Evolutionary conservation across 306 rosid genomes (phyloP).

Genomic region (Quercus ilex): DNA sequence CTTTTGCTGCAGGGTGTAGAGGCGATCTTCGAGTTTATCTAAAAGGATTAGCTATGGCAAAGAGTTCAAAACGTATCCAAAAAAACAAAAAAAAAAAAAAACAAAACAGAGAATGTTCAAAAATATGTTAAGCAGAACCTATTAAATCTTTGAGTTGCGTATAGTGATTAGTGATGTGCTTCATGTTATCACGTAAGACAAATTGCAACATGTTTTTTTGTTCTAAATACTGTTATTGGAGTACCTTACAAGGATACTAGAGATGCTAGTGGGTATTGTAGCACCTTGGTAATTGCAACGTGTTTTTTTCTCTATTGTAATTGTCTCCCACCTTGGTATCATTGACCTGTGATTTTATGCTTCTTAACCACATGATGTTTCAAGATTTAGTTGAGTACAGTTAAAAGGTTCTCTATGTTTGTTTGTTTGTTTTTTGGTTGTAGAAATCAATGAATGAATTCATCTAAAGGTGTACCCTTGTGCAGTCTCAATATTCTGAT

Average conservation of each 20-base stretch:
- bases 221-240: background rate
- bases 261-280: background rate
- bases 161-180: background rate
- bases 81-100: too few relatives aligned
- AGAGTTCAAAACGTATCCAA: background rate
- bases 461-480: too few relatives aligned
- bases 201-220: background rate
- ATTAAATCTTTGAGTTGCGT: background rate
- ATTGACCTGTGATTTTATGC: background rate
- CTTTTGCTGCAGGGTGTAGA: constrained; percentile 33
- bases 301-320: too few relatives aligned
- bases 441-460: too few relatives aligned
- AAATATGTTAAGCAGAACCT: constrained; percentile 43
- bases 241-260: background rate
- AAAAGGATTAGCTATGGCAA: constrained; percentile 46
- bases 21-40: constrained; percentile 60
- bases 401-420: background rate
- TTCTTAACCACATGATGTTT: background rate
- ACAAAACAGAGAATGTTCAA: constrained; percentile 35
- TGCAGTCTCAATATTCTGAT: too few relatives aligned
- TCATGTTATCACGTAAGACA: background rate
- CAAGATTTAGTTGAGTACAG: background rate
- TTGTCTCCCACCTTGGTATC: background rate
- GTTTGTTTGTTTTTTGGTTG: background rate
- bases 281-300: background rate